These are phyloP conservation scores for Eimeria necatrix DNA, from an alignment of 169 alveolate genomes.

Conservation along the genomic window DNA sequence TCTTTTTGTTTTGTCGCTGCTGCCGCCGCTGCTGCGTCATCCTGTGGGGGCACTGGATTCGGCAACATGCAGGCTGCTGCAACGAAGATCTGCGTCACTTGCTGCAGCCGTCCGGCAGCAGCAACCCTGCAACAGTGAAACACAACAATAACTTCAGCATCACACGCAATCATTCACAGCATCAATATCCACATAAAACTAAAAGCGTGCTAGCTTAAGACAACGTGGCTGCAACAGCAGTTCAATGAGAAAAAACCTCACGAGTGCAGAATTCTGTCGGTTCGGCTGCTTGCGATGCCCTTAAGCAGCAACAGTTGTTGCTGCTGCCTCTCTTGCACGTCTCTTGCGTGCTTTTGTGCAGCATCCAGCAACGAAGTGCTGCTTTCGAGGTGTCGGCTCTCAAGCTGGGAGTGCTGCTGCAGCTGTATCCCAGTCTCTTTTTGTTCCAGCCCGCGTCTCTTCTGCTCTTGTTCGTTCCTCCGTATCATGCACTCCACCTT, in stretches of 20 bases:
- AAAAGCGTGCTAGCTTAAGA: neutral
- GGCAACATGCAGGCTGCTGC: constrained; percentile 67
- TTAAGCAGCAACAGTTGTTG: constrained; percentile 48
- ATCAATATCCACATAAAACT: neutral
- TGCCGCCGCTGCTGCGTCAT: constrained; percentile 50
- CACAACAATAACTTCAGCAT: neutral
- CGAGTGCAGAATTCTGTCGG: constrained; percentile 62
- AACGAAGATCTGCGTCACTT: constrained; percentile 52
- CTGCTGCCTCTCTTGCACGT: constrained; percentile 46
- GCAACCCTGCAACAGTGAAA: constrained; percentile 52
- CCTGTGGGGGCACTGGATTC: neutral
- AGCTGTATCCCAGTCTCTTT: neutral
- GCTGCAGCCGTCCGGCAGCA: constrained; percentile 67
- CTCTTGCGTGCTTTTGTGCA: constrained; percentile 3
- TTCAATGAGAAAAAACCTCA: neutral
- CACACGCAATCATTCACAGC: neutral
- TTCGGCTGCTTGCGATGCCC: constrained; percentile 69
- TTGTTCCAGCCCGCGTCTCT: constrained; percentile 31
- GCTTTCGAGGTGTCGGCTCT: neutral
- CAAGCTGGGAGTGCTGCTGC: constrained; percentile 22
- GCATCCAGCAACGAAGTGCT: constrained; percentile 1
- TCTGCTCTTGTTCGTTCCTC: constrained; percentile 60
- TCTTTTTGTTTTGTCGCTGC: neutral
- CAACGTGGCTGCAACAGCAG: neutral
- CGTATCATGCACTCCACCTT: neutral